A percentile compares a stretch with the other conserved stretches of the same genome.
Evolutionary conservation across 192 early-diverging fungal genomes (phyloP).

Genomic region (Phlyctochytrium bullatum): DNA sequence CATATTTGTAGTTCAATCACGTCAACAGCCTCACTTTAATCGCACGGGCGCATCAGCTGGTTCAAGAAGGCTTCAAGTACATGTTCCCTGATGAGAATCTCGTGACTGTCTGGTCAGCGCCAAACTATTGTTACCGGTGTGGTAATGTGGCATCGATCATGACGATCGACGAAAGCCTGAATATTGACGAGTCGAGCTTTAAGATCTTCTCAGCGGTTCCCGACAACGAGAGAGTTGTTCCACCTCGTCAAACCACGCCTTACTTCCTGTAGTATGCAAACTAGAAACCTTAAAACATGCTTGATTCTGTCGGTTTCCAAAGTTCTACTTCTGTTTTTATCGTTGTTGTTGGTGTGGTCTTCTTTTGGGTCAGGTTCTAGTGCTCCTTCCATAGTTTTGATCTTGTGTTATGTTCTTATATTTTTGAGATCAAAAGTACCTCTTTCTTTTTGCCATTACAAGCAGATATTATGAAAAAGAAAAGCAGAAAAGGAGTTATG

Average conservation of each 20-base stretch:
- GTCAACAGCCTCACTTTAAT: constrained; percentile 88
- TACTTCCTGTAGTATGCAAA: constrained; percentile 59
- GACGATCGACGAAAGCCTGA: constrained; percentile 59
- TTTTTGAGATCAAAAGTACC: no score
- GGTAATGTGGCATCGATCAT: constrained; percentile 65
- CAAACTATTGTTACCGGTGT: constrained; percentile 65
- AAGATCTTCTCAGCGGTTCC: constrained; percentile 97
- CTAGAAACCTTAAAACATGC: no score
- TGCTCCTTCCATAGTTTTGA: no score
- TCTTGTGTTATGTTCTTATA: no score
- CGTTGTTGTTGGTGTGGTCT: no score
- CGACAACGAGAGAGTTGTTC: constrained; percentile 75
- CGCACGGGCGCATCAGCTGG: constrained; percentile 95
- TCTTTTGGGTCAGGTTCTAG: no score
- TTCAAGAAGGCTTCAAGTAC: constrained; percentile 97
- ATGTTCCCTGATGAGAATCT: constrained; percentile 90
- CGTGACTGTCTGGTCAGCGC: constrained; percentile 93
- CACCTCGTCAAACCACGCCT: constrained; percentile 42
- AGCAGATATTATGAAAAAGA: no score
- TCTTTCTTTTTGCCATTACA: no score
- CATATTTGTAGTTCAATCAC: constrained; percentile 74
- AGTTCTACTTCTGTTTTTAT: no score
- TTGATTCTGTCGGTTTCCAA: no score
- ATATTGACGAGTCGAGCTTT: constrained; percentile 81
- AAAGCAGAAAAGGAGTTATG: no score